Percentiles rank a stretch among this genome's conserved stretches.
Conservation (phyloP, 805 yeast species). For the Ogataea kodamae region DNA sequence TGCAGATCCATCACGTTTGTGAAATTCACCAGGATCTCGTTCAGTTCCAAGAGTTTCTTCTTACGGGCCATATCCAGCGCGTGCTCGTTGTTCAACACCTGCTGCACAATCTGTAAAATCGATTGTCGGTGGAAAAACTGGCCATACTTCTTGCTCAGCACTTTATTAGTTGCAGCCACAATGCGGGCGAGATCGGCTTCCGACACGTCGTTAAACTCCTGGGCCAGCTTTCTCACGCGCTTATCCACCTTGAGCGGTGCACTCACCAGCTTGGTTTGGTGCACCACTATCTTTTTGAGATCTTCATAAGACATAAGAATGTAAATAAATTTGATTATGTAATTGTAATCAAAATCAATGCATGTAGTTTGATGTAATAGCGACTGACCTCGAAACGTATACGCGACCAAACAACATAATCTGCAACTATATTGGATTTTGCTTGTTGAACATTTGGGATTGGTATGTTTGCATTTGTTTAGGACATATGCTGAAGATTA, state of each 20-base stretch:
- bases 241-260: slow-evolving; percentile 20
- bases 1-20: slow-evolving; percentile 24
- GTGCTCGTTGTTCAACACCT: slow-evolving; percentile 27
- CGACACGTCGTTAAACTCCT: slow-evolving; percentile 7
- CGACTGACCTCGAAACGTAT: too few relatives aligned
- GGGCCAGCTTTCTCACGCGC: slow-evolving; percentile 8
- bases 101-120: slow-evolving; percentile 29
- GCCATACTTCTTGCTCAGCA: slow-evolving; percentile 18
- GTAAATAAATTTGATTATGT: too few relatives aligned
- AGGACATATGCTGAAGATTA: too few relatives aligned
- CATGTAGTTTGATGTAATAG: too few relatives aligned
- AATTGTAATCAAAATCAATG: too few relatives aligned
- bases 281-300: slow-evolving; percentile 24
- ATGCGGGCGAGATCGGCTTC: slow-evolving; percentile 14
- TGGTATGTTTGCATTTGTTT: too few relatives aligned
- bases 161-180: slow-evolving; percentile 11
- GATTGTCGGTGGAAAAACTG: slow-evolving; percentile 31
- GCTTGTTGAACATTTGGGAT: too few relatives aligned
- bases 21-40: slow-evolving; percentile 27
- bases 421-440: too few relatives aligned
- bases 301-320: slow-evolving; percentile 21
- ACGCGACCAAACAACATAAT: too few relatives aligned
- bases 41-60: slow-evolving; percentile 25
- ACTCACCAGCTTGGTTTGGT: slow-evolving; percentile 21
- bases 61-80: slow-evolving; percentile 12